Conservation (phyloP, 306 rosid genomes). For the Rosa lucieae region DNA sequence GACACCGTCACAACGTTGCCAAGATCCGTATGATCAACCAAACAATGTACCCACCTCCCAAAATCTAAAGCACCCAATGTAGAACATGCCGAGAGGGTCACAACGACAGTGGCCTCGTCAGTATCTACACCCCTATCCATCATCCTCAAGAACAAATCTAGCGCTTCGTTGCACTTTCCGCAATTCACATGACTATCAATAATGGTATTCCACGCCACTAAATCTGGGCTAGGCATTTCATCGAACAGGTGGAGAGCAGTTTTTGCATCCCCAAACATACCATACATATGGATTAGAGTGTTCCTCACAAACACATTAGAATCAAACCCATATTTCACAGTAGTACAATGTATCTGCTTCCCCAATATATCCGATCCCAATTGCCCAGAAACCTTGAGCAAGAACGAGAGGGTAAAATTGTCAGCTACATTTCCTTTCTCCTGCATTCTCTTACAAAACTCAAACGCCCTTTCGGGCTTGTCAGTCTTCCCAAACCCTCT, state of each 20-base stretch:
- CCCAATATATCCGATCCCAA: slow-evolving; percentile 44
- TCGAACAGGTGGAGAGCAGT: slow-evolving; percentile 60
- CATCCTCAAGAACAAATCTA: slow-evolving; percentile 53
- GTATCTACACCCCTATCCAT: slow-evolving; percentile 42
- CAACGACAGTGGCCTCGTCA: slow-evolving; percentile 60
- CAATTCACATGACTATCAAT: slow-evolving; percentile 49
- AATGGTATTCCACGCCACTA: slow-evolving; percentile 76
- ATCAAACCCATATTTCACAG: slow-evolving; percentile 47
- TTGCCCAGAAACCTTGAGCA: slow-evolving; percentile 51
- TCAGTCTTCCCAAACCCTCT: slow-evolving; percentile 59
- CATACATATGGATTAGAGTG: slow-evolving; percentile 71
- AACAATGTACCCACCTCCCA: slow-evolving; percentile 67
- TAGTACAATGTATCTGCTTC: slow-evolving; percentile 51
- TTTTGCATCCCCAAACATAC: slow-evolving; percentile 41
- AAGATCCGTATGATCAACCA: slow-evolving; percentile 16
- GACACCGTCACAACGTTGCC: slow-evolving; percentile 30
- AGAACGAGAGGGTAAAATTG: slow-evolving; percentile 65
- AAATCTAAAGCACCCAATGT: slow-evolving; percentile 52
- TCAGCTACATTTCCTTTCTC: slow-evolving; percentile 31
- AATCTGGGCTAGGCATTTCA: slow-evolving; percentile 48
- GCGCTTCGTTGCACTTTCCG: slow-evolving; percentile 43
- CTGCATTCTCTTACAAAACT: slow-evolving; percentile 53
- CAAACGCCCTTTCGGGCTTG: slow-evolving; percentile 42
- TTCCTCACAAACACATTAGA: slow-evolving; percentile 61
- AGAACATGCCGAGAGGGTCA: slow-evolving; percentile 66